These are phyloP conservation scores for Podila epigama DNA, from an alignment of 192 early-diverging fungal genomes.

Conservation along the genomic window DNA sequence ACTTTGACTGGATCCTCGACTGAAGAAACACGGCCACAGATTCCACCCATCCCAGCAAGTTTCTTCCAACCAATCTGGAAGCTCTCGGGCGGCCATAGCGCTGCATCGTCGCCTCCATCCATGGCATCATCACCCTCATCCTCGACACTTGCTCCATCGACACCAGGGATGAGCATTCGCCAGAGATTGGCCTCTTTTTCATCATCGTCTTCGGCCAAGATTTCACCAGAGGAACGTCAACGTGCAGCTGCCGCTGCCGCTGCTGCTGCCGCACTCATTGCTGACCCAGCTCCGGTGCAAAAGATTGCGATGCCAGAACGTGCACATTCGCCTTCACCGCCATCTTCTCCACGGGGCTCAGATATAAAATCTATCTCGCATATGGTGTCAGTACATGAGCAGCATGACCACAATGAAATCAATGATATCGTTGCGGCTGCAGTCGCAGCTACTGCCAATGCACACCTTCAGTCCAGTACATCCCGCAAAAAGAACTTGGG, in stretches of 20 bases:
- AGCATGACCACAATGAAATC: conserved; percentile 23
- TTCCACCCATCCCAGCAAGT: conserved; percentile 44
- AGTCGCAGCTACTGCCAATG: conserved; percentile 32
- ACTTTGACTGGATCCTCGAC: conserved; percentile 1
- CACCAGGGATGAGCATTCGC: conserved; percentile 33
- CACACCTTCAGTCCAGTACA: conserved; percentile 25
- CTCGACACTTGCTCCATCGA: conserved; percentile 21
- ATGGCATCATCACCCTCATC: background rate
- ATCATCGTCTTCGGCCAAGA: conserved; percentile 28
- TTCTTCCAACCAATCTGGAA: conserved; percentile 50
- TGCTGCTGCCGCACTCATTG: conserved; percentile 25
- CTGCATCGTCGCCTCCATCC: conserved; percentile 6
- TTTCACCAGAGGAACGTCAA: conserved; percentile 38
- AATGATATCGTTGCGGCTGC: conserved; percentile 45
- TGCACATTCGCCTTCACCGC: conserved; percentile 38
- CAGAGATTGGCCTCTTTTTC: conserved; percentile 41
- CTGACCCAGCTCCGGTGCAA: conserved; percentile 5
- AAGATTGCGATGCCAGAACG: conserved; percentile 26
- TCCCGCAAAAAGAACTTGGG: conserved; percentile 35
- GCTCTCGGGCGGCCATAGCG: background rate
- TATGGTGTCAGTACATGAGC: background rate
- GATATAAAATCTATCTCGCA: background rate
- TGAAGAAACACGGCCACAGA: conserved; percentile 39
- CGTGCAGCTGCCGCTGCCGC: conserved; percentile 35
- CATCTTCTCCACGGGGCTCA: conserved; percentile 33